These are phyloP conservation scores for Calonectria crousiana DNA, from an alignment of 2,329 filamentous ascomycete species.

Conservation along the genomic window DNA sequence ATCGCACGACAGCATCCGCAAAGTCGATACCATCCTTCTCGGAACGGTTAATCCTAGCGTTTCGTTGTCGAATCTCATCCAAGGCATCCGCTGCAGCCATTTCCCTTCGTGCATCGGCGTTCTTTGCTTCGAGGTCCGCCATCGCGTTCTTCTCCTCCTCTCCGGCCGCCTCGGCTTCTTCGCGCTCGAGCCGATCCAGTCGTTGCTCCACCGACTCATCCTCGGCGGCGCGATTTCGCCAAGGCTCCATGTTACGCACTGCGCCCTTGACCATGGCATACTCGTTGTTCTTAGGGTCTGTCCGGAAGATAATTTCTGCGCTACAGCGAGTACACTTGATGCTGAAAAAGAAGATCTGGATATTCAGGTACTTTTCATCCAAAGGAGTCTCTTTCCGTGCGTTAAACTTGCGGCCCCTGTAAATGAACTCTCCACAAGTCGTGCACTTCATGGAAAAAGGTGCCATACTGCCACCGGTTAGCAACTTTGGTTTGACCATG, in stretches of 20 bases:
- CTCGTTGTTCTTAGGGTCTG: constrained; percentile 95
- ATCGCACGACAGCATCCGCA: constrained; percentile 64
- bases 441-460: constrained; percentile 58
- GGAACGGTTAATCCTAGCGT: constrained; percentile 86
- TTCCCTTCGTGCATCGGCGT: constrained; percentile 89
- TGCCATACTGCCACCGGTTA: constrained; percentile 65
- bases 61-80: constrained; percentile 92
- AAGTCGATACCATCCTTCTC: constrained; percentile 76
- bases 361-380: constrained; percentile 88
- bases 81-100: constrained; percentile 97
- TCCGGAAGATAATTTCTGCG: constrained; percentile 91
- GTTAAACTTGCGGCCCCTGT: constrained; percentile 96
- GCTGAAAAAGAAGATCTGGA: constrained; percentile 85
- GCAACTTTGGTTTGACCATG: neutral
- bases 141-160: constrained; percentile 88
- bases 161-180: constrained; percentile 74
- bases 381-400: constrained; percentile 90
- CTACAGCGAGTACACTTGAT: constrained; percentile 90
- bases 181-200: constrained; percentile 84
- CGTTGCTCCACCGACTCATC: constrained; percentile 90
- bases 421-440: constrained; percentile 80
- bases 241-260: constrained; percentile 93
- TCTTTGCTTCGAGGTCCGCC: constrained; percentile 95
- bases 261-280: constrained; percentile 86
- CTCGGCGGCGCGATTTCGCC: constrained; percentile 73